Evolutionary conservation across 1,284 basidiomycete genomes (phyloP), one percentile per base, ranked within the genome.

Genomic region (Heterobasidion parviporum): DNA sequence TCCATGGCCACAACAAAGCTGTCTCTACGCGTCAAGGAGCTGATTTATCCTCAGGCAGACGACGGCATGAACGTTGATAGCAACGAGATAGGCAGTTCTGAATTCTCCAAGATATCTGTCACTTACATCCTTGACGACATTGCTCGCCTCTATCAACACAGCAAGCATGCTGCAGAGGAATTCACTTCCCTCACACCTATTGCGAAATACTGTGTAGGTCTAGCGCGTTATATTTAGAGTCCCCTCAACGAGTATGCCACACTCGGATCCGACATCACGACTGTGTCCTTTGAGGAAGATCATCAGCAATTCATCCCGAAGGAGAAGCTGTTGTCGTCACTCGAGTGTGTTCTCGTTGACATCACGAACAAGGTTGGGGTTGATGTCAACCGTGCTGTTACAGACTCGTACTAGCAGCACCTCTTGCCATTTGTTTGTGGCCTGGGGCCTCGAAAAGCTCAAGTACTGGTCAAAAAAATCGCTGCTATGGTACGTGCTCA

Each of bases 191-290:
- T 98, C 47, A 85, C 87, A 1, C 73, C 83, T 15, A 85, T 89
- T 52, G 89, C 87, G n/a, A 90, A 92, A 68, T 99, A 98, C 68
- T 98, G 96, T 63, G 80, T 99, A 50, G 98, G 92, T 52, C 73
- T 99, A 61, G 95, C 95, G 45, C 85, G 97, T 56, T 99, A 97
- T 68, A 80, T 83, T 9, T 97, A 99, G 70, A 96, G 87, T 65
- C 97, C 97, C 1, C 73, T 99, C 63, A 95, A 93, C 66, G 95
- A 97, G 68, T 95, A 91, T 68, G 90, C 91, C 20, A 90, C 94
- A 1, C 74, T 98, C 43, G 93, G 92, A 8, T 64, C 79, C 6
- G 92, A 96, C 69, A 82, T 98, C 55, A 75, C 83, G 10, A 85
- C 91, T 4, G 83, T 96, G 57, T 80, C 85, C 0, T 89, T 93